Evolutionary conservation across 495 filamentous ascomycete genomes (phyloP).

Genomic region (Aspergillus panamensis): DNA sequence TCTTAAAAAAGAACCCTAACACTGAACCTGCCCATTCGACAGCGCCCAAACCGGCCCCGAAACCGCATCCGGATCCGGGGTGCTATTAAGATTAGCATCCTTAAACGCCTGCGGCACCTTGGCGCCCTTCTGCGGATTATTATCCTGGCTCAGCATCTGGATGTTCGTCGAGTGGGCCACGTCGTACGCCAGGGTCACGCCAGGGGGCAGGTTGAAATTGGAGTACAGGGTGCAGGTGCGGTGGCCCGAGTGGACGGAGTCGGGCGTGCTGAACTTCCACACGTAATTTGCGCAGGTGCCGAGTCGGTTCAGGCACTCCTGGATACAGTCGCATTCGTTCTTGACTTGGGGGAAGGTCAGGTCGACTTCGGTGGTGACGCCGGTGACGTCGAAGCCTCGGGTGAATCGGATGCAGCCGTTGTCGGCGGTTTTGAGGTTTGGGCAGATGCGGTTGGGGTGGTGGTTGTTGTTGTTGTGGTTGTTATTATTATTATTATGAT

Average conservation of each 20-base stretch:
- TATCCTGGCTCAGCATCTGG: background rate
- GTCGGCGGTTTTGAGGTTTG: background rate
- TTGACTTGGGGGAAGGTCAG: background rate
- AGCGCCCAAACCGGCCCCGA: conserved; percentile 7
- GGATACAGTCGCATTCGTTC: conserved; percentile 6
- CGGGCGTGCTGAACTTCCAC: conserved; percentile 2
- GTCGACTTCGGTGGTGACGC: conserved; percentile 6
- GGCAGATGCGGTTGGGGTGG: background rate
- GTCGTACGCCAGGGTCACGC: background rate
- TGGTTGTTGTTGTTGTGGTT: too few relatives aligned
- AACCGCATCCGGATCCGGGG: background rate
- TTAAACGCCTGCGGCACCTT: conserved; percentile 1
- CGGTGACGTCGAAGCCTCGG: conserved; percentile 8
- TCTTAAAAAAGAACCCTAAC: background rate
- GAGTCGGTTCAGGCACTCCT: background rate
- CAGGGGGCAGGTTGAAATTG: conserved; percentile 2
- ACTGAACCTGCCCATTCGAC: conserved; percentile 4
- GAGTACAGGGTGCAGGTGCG: conserved; percentile 9
- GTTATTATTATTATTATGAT: too few relatives aligned
- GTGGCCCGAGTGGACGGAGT: conserved; percentile 1
- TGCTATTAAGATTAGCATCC: background rate
- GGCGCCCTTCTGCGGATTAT: conserved; percentile 1
- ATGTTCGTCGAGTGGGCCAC: background rate
- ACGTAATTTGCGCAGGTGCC: conserved; percentile 6
- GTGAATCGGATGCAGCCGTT: conserved; percentile 7